Percentiles rank a stretch among this genome's conserved stretches.
Conservation (phyloP, 495 filamentous ascomycete species). For the Thozetella sp. region DNA sequence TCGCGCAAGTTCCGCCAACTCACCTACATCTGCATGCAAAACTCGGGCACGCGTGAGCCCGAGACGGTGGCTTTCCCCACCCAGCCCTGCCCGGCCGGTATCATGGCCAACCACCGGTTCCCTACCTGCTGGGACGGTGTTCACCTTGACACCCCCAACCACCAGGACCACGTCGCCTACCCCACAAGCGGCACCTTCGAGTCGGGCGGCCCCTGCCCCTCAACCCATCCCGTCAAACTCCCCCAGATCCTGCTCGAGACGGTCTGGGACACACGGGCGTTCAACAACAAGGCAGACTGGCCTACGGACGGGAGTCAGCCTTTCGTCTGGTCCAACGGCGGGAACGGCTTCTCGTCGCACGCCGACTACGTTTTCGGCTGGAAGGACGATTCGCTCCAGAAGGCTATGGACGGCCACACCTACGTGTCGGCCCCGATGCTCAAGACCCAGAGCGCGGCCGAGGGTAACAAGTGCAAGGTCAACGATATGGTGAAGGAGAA, state of each 20-base stretch:
- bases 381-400: constrained; percentile 30
- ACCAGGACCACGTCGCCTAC: constrained; percentile 44
- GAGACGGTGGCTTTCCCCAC: constrained; percentile 38
- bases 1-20: constrained; percentile 12
- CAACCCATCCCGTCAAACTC: constrained; percentile 36
- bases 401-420: constrained; percentile 28
- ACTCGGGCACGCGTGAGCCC: not conserved
- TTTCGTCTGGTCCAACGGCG: constrained; percentile 46
- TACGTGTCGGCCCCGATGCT: constrained; percentile 29
- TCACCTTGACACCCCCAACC: constrained; percentile 48
- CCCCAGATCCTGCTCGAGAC: constrained; percentile 45
- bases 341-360: constrained; percentile 26
- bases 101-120: constrained; percentile 40
- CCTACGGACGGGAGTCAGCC: constrained; percentile 37
- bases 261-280: constrained; percentile 39
- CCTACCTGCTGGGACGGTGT: constrained; percentile 50
- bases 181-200: constrained; percentile 30
- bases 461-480: constrained; percentile 32
- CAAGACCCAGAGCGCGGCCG: constrained; percentile 24
- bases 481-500: constrained; percentile 27
- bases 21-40: constrained; percentile 2
- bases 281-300: constrained; percentile 41
- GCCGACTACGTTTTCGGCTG: constrained; percentile 34
- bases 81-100: constrained; percentile 34
- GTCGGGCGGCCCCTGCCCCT: constrained; percentile 32